Percentiles rank a stretch among this genome's conserved stretches.
Evolutionary conservation across 2,329 filamentous ascomycete genomes (phyloP).

Genomic region (Teratosphaeria pseudoeucalypti): DNA sequence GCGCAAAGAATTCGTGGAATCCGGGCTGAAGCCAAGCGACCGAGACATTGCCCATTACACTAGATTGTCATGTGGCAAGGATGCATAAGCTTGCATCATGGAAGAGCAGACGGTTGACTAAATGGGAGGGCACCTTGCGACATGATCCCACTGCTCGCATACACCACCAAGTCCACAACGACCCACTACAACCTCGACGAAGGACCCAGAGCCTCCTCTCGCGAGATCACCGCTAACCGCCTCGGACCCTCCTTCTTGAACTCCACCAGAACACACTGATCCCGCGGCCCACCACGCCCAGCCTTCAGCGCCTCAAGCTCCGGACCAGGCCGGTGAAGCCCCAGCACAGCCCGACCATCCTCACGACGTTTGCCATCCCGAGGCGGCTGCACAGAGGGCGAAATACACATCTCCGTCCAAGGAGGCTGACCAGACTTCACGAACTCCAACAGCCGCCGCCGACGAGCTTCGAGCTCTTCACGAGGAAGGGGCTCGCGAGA

Average conservation of each 20-base stretch:
- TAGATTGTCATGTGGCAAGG: background rate
- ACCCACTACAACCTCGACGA: conserved; percentile 5
- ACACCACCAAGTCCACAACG: background rate
- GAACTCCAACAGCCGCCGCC: conserved; percentile 45
- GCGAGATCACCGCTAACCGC: conserved; percentile 41
- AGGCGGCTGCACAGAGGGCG: conserved; percentile 29
- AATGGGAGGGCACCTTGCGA: background rate
- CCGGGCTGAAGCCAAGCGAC: background rate
- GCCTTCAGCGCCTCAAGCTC: conserved; percentile 38
- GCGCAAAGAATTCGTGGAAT: background rate
- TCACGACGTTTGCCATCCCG: conserved; percentile 28
- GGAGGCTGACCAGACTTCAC: conserved; percentile 33
- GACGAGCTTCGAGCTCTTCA: conserved; percentile 38
- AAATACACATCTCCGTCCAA: conserved; percentile 36
- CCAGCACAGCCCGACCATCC: conserved; percentile 43
- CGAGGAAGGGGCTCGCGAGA: conserved; percentile 14
- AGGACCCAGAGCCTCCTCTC: conserved; percentile 27
- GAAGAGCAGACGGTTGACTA: background rate
- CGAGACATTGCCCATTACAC: background rate
- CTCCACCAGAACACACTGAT: conserved; percentile 47
- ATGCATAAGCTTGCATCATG: background rate
- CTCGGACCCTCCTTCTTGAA: conserved; percentile 48
- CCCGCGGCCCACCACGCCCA: conserved; percentile 40
- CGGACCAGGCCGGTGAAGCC: conserved; percentile 44
- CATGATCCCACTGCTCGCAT: background rate